These are phyloP conservation scores for Lenwebbia sp. DNA, from an alignment of 345 rosid species.

Conservation along the genomic window DNA sequence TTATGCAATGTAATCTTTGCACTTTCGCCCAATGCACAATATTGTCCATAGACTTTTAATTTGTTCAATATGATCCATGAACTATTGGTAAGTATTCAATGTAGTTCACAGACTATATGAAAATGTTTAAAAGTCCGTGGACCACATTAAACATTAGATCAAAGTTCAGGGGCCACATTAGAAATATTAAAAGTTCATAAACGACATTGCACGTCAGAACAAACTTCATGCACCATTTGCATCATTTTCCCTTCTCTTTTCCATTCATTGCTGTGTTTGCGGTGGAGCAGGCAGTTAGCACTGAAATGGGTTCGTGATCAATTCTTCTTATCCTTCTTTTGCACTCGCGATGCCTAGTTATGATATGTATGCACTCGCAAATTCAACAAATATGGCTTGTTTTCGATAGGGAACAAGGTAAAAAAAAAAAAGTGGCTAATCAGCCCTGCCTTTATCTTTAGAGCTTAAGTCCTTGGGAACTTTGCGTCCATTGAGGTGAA, in stretches of 20 bases:
- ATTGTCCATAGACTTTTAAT: accelerated
- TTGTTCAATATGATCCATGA: background rate
- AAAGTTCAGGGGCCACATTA: background rate
- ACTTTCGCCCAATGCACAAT: background rate
- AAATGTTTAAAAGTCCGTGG: background rate
- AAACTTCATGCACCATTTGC: background rate
- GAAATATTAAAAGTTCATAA: accelerated
- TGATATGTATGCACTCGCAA: background rate
- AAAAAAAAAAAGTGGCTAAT: background rate
- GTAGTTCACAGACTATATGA: too few species aligned
- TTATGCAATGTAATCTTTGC: background rate
- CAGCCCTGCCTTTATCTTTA: background rate
- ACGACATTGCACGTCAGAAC: accelerated
- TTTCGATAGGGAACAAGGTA: background rate
- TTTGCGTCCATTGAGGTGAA: background rate
- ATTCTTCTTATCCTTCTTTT: background rate
- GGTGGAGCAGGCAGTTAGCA: background rate
- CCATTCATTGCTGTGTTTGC: background rate
- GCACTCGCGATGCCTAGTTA: background rate
- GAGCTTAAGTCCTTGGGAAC: background rate
- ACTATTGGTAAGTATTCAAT: background rate
- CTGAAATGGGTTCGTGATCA: background rate
- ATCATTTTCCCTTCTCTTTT: background rate
- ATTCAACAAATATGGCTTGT: background rate
- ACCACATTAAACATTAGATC: background rate